Base-by-base conservation (phyloP, 2,329 filamentous ascomycete genomes). In the Nannizziopsis barbatae region DNA sequence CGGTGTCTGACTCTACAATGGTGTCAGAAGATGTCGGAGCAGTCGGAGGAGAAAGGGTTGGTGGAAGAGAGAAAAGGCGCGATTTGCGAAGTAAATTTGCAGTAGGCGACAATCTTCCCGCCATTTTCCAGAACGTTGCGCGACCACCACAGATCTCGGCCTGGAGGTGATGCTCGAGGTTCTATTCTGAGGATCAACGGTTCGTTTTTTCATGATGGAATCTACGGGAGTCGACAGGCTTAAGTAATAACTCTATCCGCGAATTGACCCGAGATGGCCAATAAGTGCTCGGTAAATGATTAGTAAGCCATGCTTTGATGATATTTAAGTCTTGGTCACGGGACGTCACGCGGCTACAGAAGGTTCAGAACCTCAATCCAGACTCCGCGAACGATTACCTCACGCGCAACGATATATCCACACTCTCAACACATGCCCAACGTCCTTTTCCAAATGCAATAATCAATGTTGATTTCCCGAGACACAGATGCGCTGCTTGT, bases 31-130 rank as follows among this genome's bases (percentile, higher is more conserved):
- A 72, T 54, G 71, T 72, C 55, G 73, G 71, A 56, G 63, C 67
- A 10, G 69, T 64, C 9, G 85, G 80, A 37, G 75, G 69, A 14
- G 83, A 79, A 45, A 95, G 75, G 17, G 86, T 79, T 50, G 79
- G 75, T 11, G 90, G 89, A 49, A 96, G 74, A 18, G 89, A 84
- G 70, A 96, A 96, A 58, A 96, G 76, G 57, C 90, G 85, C 51
- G 90, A 96, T 52, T 81, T 79, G 65, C 90, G 83, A 61, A 96
- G 76, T 57, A 96, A 76, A 53, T 75, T 75, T 47, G 78, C 76
- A 46, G 79, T 76, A 31, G 79, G 79, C 52, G 79, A 82, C 53
- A 73, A 53, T 55, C 67, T 67, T 49, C 62, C 62, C 51, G 68
- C 60, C 52, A 56, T 56, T 43, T 37, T 50, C 20, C 31, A 33